phyloP scores from a whole-genome alignment of 176 grass and related monocot species.

The Oryza coarctata region DNA sequence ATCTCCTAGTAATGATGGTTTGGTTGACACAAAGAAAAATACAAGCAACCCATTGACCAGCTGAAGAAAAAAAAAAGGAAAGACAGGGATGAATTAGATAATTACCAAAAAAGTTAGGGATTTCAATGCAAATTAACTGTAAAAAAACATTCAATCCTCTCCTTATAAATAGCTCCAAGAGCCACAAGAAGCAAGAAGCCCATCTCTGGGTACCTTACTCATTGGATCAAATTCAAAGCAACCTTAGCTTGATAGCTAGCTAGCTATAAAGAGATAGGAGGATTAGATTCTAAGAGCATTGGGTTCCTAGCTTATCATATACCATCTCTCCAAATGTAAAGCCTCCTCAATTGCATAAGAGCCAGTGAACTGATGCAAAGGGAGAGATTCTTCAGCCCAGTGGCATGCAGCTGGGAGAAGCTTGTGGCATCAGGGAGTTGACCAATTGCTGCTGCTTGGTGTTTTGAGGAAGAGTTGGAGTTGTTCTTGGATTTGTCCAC shows the following conservation, averaged over 20 bases:
- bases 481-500: constrained; percentile 40
- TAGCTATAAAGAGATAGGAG: constrained; percentile 25
- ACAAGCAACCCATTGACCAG: constrained; percentile 19
- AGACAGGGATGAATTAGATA: background rate
- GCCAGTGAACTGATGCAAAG: constrained; percentile 42
- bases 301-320: constrained; percentile 21
- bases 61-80: background rate
- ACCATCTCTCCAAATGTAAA: constrained; percentile 20
- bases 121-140: background rate
- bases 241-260: constrained; percentile 8
- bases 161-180: constrained; percentile 40
- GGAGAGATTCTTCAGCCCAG: constrained; percentile 39
- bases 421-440: constrained; percentile 7
- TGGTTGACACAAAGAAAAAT: constrained; percentile 36
- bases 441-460: background rate
- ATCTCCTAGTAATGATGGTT: constrained; percentile 20
- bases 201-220: constrained; percentile 11
- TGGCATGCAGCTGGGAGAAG: constrained; percentile 43
- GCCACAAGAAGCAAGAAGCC: constrained; percentile 27
- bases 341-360: constrained; percentile 15
- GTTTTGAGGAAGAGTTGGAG: constrained; percentile 32
- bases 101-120: background rate
- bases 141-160: background rate
- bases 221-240: constrained; percentile 7
- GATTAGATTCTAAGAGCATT: constrained; percentile 35